phyloP scores from a whole-genome alignment of 2,329 filamentous ascomycete species.

The Hypoxylon sp. region DNA sequence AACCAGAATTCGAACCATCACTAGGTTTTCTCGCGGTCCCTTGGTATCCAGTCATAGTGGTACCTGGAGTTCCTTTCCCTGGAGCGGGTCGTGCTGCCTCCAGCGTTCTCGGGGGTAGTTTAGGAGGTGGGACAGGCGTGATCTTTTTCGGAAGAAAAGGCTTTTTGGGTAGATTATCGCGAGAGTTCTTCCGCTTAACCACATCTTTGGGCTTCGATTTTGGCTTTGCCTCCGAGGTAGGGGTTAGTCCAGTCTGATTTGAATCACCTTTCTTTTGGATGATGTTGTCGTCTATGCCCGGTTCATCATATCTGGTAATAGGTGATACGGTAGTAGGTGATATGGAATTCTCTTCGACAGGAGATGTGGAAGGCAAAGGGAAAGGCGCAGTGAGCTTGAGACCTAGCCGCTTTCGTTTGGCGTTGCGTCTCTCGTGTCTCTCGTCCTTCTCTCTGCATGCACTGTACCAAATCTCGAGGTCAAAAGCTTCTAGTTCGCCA shows the following conservation, averaged over 20 bases:
- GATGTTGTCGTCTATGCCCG: too few relatives aligned
- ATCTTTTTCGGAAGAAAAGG: too few relatives aligned
- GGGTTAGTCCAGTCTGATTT: conserved; percentile 19
- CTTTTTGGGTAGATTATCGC: background rate
- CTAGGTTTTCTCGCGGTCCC: conserved; percentile 48
- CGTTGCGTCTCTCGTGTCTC: conserved; percentile 56
- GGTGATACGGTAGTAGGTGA: conserved; percentile 6
- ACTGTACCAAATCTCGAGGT: conserved; percentile 50
- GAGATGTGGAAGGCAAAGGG: conserved; percentile 31
- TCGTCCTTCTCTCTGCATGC: conserved; percentile 47
- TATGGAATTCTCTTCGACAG: conserved; percentile 17
- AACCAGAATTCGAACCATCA: conserved; percentile 6
- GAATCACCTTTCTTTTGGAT: too few relatives aligned
- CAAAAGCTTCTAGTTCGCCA: conserved; percentile 49
- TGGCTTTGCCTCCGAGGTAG: conserved; percentile 6
- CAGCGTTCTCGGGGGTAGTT: conserved; percentile 7
- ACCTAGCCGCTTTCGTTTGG: conserved; percentile 52
- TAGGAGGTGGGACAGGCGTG: conserved; percentile 21
- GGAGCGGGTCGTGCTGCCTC: conserved; percentile 18
- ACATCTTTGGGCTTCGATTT: conserved; percentile 21
- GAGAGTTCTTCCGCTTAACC: conserved; percentile 34
- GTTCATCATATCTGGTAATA: conserved; percentile 40
- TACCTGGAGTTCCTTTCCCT: conserved; percentile 9
- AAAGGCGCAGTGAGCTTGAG: conserved; percentile 39
- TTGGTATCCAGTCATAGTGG: conserved; percentile 46